These are phyloP conservation scores for Cantharellus cinnabarinus DNA, from an alignment of 768 basidiomycete genomes.

Conservation along the genomic window DNA sequence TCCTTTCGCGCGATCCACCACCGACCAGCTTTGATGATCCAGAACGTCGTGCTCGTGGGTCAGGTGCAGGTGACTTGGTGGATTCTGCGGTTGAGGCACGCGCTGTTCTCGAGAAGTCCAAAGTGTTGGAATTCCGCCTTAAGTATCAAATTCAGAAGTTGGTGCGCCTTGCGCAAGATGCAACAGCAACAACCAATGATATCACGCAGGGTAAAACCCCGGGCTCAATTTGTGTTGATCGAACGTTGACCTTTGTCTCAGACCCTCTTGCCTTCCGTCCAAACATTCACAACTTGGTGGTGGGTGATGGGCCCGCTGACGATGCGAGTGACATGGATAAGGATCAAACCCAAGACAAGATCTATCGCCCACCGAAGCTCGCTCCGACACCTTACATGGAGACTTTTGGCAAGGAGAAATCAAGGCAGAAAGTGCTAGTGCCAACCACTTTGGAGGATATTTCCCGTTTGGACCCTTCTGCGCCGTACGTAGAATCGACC, in stretches of 20 bases:
- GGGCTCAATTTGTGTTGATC: not conserved
- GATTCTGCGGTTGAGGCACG: conserved; percentile 63
- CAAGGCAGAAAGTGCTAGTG: conserved; percentile 29
- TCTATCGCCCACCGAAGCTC: conserved; percentile 72
- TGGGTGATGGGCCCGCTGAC: conserved; percentile 14
- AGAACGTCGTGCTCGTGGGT: conserved; percentile 35
- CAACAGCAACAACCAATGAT: conserved; percentile 19
- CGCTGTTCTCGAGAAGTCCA: conserved; percentile 73
- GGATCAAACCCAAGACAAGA: conserved; percentile 22
- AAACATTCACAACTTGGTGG: conserved; percentile 57
- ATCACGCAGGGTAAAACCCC: conserved; percentile 36
- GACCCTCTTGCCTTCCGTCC: conserved; percentile 87
- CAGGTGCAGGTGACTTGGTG: conserved; percentile 49
- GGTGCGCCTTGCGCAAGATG: conserved; percentile 47
- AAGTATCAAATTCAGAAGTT: conserved; percentile 94
- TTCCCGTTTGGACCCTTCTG: conserved; percentile 29
- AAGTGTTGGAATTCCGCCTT: conserved; percentile 67
- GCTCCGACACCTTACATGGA: conserved; percentile 77
- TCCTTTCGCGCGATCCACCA: conserved; percentile 31
- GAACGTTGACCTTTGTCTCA: conserved; percentile 15
- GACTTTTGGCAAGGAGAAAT: conserved; percentile 21
- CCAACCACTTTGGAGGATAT: conserved; percentile 43
- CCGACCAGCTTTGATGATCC: conserved; percentile 29
- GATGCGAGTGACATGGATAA: conserved; percentile 15
- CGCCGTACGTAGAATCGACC: conserved; percentile 50